A percentile compares a stretch with the other conserved stretches of the same genome.
Conservation (phyloP, 164 flowering plant species). For the Cinnamomum chago region DNA sequence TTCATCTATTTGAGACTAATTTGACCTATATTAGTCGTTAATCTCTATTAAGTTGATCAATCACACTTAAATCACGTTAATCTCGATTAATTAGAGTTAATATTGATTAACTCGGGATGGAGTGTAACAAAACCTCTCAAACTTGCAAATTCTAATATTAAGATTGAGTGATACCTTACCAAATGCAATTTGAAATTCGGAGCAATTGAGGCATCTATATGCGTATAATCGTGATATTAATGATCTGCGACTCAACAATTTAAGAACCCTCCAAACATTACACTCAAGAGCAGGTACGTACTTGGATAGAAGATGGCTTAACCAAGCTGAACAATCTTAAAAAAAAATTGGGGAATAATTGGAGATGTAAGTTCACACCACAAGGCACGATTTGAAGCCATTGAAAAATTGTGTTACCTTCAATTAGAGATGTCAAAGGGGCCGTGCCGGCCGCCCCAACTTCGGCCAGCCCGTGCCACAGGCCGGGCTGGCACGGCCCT, state of each 20-base stretch:
- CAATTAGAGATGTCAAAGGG: too few species aligned
- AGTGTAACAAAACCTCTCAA: too few species aligned
- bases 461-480: too few species aligned
- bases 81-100: too few species aligned
- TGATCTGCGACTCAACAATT: neutral
- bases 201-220: slow-evolving; percentile 13
- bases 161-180: neutral
- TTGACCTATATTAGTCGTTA: too few species aligned
- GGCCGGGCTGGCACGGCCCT: too few species aligned
- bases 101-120: too few species aligned
- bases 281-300: neutral
- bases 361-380: neutral
- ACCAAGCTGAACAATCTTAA: slow-evolving; percentile 7
- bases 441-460: too few species aligned
- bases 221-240: neutral
- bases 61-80: too few species aligned
- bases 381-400: neutral
- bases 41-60: too few species aligned
- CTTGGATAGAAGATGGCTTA: slow-evolving; percentile 9
- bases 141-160: slow-evolving; percentile 18
- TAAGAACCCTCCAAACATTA: slow-evolving; percentile 20
- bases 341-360: neutral
- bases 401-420: neutral
- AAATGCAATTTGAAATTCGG: slow-evolving; percentile 17
- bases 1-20: too few species aligned